Evolutionary conservation across 2,329 filamentous ascomycete species (phyloP).

Genomic region (Mycocentrospora acerina): DNA sequence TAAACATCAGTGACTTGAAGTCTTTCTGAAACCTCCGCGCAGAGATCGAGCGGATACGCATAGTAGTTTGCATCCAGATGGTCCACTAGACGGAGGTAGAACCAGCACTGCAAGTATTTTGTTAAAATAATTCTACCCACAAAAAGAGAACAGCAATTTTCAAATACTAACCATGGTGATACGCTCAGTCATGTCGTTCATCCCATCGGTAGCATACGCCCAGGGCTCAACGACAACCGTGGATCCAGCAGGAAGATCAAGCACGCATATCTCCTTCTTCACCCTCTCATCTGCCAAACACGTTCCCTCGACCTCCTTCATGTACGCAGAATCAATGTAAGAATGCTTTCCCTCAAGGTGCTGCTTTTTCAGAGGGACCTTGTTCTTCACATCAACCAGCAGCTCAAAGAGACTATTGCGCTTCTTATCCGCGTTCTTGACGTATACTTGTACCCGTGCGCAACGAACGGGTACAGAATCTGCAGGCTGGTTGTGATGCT

Average conservation of each 20-base stretch:
- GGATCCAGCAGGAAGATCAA: conserved; percentile 46
- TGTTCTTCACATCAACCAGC: conserved; percentile 23
- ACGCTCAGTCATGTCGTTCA: conserved; percentile 52
- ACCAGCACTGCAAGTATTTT: conserved; percentile 44
- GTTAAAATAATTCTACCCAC: neutral
- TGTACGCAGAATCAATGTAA: conserved; percentile 52
- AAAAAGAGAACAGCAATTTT: too few relatives aligned
- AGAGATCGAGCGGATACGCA: conserved; percentile 58
- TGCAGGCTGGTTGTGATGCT: conserved; percentile 37
- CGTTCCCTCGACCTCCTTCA: conserved; percentile 51
- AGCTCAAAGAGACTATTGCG: conserved; percentile 41
- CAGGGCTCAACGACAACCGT: conserved; percentile 56
- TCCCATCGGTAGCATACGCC: conserved; percentile 58
- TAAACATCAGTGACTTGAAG: conserved; percentile 55
- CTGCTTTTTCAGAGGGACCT: conserved; percentile 27
- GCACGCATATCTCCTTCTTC: conserved; percentile 45
- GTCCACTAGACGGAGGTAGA: conserved; percentile 41
- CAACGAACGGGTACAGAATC: conserved; percentile 43
- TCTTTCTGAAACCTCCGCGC: conserved; percentile 54
- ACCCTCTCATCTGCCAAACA: conserved; percentile 50
- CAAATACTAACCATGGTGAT: conserved; percentile 52
- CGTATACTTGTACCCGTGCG: conserved; percentile 45
- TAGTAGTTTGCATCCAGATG: conserved; percentile 58
- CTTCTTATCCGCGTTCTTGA: conserved; percentile 38
- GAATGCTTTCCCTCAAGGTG: conserved; percentile 48